Evolutionary conservation across 805 yeast genomes (phyloP).

Genomic region (Starmerella floricola): DNA sequence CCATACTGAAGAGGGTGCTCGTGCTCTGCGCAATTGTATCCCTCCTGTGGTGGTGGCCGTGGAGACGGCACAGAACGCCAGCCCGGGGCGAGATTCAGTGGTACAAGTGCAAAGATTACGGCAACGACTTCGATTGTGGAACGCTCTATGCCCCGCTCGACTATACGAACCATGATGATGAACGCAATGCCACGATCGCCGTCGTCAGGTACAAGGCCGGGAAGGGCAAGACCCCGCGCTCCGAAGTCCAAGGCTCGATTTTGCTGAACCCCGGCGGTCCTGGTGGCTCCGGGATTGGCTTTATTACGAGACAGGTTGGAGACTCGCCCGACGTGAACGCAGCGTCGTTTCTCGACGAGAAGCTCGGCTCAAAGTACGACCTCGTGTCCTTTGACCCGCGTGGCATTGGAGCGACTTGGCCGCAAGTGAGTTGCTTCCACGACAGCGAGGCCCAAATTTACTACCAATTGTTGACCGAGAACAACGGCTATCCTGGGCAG

Average conservation of each 20-base stretch:
- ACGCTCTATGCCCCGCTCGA: constrained; percentile 5
- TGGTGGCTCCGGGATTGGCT: constrained; percentile 18
- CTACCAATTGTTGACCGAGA: not conserved
- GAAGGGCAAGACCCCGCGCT: constrained; percentile 5
- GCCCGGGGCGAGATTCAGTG: too few species aligned
- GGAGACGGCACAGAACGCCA: too few species aligned
- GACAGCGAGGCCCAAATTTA: not conserved
- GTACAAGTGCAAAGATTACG: constrained; percentile 1
- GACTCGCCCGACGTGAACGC: not conserved
- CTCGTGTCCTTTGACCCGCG: constrained; percentile 21
- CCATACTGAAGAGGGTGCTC: too few species aligned
- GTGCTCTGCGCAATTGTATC: too few species aligned
- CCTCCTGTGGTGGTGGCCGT: too few species aligned
- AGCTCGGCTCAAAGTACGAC: constrained; percentile 15
- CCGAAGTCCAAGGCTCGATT: constrained; percentile 16
- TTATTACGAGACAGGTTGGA: not conserved
- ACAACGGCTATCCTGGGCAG: constrained; percentile 4
- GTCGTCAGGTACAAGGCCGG: constrained; percentile 4
- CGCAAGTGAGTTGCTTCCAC: constrained; percentile 10
- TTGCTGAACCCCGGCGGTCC: constrained; percentile 22
- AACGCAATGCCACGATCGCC: constrained; percentile 7
- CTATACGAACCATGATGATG: constrained; percentile 1
- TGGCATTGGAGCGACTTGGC: constrained; percentile 18
- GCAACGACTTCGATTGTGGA: constrained; percentile 1
- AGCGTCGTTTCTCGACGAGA: constrained; percentile 1